These are phyloP conservation scores for Floccularia luteovirens DNA, from an alignment of 768 basidiomycete genomes.

Conservation along the genomic window DNA sequence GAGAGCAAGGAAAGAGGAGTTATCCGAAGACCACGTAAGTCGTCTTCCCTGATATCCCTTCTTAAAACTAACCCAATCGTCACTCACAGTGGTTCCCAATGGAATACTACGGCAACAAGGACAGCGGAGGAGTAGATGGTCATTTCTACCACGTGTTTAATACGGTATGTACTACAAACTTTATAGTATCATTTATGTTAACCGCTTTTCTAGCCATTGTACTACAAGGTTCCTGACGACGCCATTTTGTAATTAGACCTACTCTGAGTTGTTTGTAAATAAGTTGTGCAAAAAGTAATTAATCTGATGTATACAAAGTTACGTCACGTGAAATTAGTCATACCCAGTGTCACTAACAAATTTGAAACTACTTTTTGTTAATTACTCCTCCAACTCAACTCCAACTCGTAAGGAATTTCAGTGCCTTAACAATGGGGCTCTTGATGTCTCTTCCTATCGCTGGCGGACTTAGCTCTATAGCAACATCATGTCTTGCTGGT, in stretches of 20 bases:
- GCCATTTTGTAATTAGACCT: conserved; percentile 30
- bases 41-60: not conserved
- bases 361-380: not conserved
- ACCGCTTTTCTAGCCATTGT: conserved; percentile 32
- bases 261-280: too few species aligned
- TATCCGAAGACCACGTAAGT: conserved; percentile 59
- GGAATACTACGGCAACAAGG: conserved; percentile 53
- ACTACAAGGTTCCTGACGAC: conserved; percentile 40
- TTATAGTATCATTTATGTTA: conserved; percentile 1
- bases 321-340: too few species aligned
- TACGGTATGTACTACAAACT: conserved; percentile 36
- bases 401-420: not conserved
- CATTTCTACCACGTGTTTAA: conserved; percentile 76
- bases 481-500: conserved; percentile 76
- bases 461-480: conserved; percentile 63
- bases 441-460: conserved; percentile 67
- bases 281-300: too few species aligned
- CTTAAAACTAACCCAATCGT: not conserved
- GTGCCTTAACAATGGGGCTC: conserved; percentile 50
- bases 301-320: too few species aligned
- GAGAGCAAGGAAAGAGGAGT: conserved; percentile 56
- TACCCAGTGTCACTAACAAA: not conserved
- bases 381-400: not conserved
- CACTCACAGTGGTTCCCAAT: conserved; percentile 64
- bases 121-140: conserved; percentile 52